Conservation (phyloP, 1,284 basidiomycete species). For the Hemileia vastatrix region DNA sequence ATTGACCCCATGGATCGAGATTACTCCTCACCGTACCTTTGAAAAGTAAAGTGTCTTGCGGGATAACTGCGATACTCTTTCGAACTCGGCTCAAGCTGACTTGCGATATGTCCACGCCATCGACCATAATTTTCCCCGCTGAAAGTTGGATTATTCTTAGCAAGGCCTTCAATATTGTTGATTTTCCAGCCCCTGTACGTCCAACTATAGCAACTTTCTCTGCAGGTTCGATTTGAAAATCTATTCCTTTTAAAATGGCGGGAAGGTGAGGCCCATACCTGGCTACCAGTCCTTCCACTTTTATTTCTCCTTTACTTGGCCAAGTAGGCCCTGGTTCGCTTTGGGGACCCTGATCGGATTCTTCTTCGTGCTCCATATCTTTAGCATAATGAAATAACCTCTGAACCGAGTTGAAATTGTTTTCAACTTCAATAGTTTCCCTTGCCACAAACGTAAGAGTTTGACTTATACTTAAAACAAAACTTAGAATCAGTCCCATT, state of each 20-base stretch:
- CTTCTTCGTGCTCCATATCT: conserved; percentile 23
- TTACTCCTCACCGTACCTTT: conserved; percentile 58
- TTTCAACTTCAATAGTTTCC: conserved; percentile 58
- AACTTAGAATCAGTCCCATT: conserved; percentile 10
- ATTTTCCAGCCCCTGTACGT: conserved; percentile 4
- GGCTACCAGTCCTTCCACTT: background rate
- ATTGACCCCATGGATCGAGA: conserved; percentile 59
- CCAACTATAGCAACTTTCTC: conserved; percentile 43
- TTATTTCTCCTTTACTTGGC: conserved; percentile 39
- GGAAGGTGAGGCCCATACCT: conserved; percentile 42
- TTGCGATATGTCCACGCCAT: conserved; percentile 21
- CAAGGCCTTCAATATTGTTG: background rate
- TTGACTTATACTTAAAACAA: background rate
- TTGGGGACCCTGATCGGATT: conserved; percentile 54
- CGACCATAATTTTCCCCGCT: conserved; percentile 3
- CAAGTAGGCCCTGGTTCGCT: conserved; percentile 1
- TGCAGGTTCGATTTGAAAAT: conserved; percentile 34
- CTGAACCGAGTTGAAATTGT: conserved; percentile 85
- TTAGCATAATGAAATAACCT: conserved; percentile 1
- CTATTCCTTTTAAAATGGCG: conserved; percentile 55
- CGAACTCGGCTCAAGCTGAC: conserved; percentile 35
- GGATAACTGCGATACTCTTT: conserved; percentile 56
- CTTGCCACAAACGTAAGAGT: background rate
- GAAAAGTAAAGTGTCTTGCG: conserved; percentile 67
- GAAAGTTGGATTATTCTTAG: conserved; percentile 15